Percentiles rank a stretch among this genome's conserved stretches.
Evolutionary conservation across 2,329 filamentous ascomycete species (phyloP).

Genomic region (Magnaporthiopsis incrustans): DNA sequence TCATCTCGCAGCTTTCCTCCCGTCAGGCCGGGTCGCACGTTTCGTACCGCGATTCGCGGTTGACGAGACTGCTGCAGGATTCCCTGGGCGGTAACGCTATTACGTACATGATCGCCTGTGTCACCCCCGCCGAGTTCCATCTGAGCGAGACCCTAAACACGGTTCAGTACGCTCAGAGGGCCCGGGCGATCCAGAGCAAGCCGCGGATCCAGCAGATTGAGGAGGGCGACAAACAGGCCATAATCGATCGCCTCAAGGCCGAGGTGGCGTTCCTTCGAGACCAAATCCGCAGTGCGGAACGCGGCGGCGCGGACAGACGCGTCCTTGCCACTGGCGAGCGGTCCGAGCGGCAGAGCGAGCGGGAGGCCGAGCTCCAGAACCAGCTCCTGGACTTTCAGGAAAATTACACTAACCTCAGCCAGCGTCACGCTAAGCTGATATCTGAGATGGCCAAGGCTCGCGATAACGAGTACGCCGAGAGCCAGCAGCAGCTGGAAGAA

Average conservation of each 20-base stretch:
- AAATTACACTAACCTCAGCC: slow-evolving; percentile 84
- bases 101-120: slow-evolving; percentile 99
- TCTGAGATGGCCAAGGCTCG: slow-evolving; percentile 84
- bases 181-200: slow-evolving; percentile 94
- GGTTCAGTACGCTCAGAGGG: slow-evolving; percentile 92
- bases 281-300: slow-evolving; percentile 81
- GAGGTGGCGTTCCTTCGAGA: slow-evolving; percentile 91
- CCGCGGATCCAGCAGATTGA: slow-evolving; percentile 92
- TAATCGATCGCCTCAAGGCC: slow-evolving; percentile 88
- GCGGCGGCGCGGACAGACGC: slow-evolving; percentile 47
- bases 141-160: slow-evolving; percentile 96
- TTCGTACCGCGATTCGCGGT: slow-evolving; percentile 95
- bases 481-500: slow-evolving; percentile 49
- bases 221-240: slow-evolving; percentile 85
- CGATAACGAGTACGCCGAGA: slow-evolving; percentile 57
- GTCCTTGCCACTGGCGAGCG: slow-evolving; percentile 56
- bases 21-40: slow-evolving; percentile 82
- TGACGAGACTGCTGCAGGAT: slow-evolving; percentile 91
- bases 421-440: slow-evolving; percentile 92
- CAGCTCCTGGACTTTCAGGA: slow-evolving; percentile 89
- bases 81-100: slow-evolving; percentile 95
- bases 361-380: slow-evolving; percentile 86
- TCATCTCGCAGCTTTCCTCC: slow-evolving; percentile 95
- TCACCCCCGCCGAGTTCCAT: slow-evolving; percentile 94
- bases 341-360: slow-evolving; percentile 70